Evolutionary conservation across 768 basidiomycete genomes (phyloP).

Genomic region (Zangia roseola): DNA sequence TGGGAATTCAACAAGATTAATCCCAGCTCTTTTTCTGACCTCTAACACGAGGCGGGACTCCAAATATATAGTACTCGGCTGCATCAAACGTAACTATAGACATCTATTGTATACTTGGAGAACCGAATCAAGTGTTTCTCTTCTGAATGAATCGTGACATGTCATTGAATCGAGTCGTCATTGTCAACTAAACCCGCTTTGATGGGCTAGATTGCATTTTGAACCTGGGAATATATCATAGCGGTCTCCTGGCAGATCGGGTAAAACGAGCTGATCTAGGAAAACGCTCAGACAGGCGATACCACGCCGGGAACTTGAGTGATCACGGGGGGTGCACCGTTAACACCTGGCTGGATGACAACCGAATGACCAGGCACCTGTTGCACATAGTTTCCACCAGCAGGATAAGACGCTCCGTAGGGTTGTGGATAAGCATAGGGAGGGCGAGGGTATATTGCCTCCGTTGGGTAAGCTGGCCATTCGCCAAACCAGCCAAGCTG

Average conservation of each 20-base stretch:
- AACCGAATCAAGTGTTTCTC: slow-evolving; percentile 2
- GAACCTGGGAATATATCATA: not conserved
- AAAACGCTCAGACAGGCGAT: slow-evolving; percentile 15
- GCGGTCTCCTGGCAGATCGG: not conserved
- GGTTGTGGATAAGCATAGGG: slow-evolving; percentile 34
- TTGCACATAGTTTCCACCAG: slow-evolving; percentile 40
- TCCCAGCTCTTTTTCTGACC: slow-evolving; percentile 21
- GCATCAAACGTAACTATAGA: slow-evolving; percentile 15
- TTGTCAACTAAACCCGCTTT: not conserved
- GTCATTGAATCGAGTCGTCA: slow-evolving; percentile 8
- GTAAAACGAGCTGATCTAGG: not conserved
- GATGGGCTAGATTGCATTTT: not conserved
- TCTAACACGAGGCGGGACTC: slow-evolving; percentile 31
- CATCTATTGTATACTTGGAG: slow-evolving; percentile 7
- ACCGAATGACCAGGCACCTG: slow-evolving; percentile 61
- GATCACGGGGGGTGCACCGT: slow-evolving; percentile 59
- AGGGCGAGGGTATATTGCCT: slow-evolving; percentile 22
- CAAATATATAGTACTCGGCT: slow-evolving; percentile 8
- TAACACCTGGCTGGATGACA: slow-evolving; percentile 64
- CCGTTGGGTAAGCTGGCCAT: slow-evolving; percentile 53
- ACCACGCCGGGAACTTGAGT: slow-evolving; percentile 51
- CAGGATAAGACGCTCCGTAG: slow-evolving; percentile 9
- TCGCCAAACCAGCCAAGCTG: slow-evolving; percentile 81
- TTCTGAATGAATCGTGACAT: slow-evolving; percentile 6
- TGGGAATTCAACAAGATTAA: slow-evolving; percentile 24